Base-by-base conservation (phyloP, 169 alveolate genomes). In the Cryptosporidium baileyi region DNA sequence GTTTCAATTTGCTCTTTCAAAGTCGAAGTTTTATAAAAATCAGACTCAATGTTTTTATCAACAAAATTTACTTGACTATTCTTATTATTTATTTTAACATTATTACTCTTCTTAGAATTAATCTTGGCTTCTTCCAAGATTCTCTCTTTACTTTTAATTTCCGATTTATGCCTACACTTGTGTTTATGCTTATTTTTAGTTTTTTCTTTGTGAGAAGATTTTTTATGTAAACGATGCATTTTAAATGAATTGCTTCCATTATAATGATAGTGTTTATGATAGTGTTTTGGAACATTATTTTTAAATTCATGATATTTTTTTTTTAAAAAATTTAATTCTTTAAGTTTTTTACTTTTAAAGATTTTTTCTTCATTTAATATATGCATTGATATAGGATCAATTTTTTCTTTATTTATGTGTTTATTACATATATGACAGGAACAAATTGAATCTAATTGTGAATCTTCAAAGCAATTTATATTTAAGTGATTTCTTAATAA, bases 331-430 rank as follows among this genome's bases (percentile, higher is more conserved):
- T 47, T 47, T 6, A 47, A n/a, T 17, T 49, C 17, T 30, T 43
- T 45, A 8, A 17, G 41, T 24, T 49, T 65, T 6, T 36, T 51
- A 26, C 54, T 36, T 44, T 60, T 65, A 6, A 65, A n/a, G 11
- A 28, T 65, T 26, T 30, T 74, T 57, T 74, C 85, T 57, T 74
- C 85, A 7, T 15, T 54, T 6, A 74, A 34, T 5, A 74, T 74
- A 74, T 74, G 85, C 26, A 74, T 9, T 22, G 85, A 52, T 40
- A 74, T 74, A 38, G 85, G 85, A 54, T 74, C 85, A 8, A 74
- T 74, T 30, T 44, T 65, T 3, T 30, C 32, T 1, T 65, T 60
- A 54, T 38, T 22, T 13, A 5, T 19, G 9, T 74, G 67, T 34
- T 11, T 36, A 17, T n/a, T 74, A 59, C 85, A 74, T 5, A 54